Base-by-base conservation (phyloP, 2,329 filamentous ascomycete genomes). In the Xylaria sp. region DNA sequence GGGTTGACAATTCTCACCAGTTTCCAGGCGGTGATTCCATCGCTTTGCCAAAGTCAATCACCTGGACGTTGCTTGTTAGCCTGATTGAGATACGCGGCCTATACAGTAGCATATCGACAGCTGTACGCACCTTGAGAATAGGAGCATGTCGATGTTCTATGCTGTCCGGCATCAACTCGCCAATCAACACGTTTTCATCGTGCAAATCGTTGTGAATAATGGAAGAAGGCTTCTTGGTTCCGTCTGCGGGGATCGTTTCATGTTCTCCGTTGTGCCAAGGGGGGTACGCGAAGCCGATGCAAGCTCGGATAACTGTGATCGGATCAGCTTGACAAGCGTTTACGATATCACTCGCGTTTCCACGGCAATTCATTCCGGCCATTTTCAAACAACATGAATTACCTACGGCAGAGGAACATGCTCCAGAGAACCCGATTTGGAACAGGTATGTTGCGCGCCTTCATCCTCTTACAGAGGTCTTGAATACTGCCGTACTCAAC, bases 401-500 rank as follows among this genome's bases (percentile, higher is more conserved):
- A 62, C 48, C 44, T 44, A 62, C 48, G 59, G 15, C 48, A 62
- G 10, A 53, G 59, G 9, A 53, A 62, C 46, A 62, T 62, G 23
- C 20, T 44, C 59, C 59, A 62, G 6, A 63, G 51, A 57, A 57
- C 51, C 9, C 51, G 40, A 28, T 48, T 57, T 3, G 51, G 51
- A 6, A n/a, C 31, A 1, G 9, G 10, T 15, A 40, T 46, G n/a
- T 48, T 57, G 1, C 9, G 28, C 10, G 28, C 40, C 28, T 5
- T 48, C 60, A 63, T 20, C 38, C 49, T 63, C 49, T 63, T 63
- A 10, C 60, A 63, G 20, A 63, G 51, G 15, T 54, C 51, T 49
- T 63, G 51, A 57, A 63, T 63, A 44, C 51, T 63, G 9, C 60
- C 60, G 6, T 63, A 38, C 60, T 63, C 40, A 28, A 57, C 59